A percentile compares a stretch with the other conserved stretches of the same genome.
These are phyloP conservation scores for Cryptococcus sp. DNA, from an alignment of 1,284 basidiomycete genomes.

Conservation along the genomic window DNA sequence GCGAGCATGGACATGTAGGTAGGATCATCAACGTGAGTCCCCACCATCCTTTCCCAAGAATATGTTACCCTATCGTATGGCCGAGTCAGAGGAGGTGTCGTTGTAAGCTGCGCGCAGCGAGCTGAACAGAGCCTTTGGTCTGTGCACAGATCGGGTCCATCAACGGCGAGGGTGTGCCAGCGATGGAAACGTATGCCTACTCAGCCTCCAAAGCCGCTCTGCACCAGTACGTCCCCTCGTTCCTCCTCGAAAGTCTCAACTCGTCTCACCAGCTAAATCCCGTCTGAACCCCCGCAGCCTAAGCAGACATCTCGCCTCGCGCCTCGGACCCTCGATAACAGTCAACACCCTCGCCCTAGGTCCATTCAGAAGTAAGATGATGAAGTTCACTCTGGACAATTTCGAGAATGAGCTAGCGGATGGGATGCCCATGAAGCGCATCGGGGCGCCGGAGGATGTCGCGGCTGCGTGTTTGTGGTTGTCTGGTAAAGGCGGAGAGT, in stretches of 20 bases:
- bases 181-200: conserved; percentile 69
- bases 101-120: no score
- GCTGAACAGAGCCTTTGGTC: no score
- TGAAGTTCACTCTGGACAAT: conserved; percentile 61
- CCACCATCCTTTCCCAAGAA: no score
- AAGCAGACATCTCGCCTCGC: conserved; percentile 63
- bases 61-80: no score
- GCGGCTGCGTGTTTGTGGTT: conserved; percentile 66
- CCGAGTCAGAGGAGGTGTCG: not conserved
- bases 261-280: not conserved
- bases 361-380: conserved; percentile 58
- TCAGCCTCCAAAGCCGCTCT: conserved; percentile 64
- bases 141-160: conserved; percentile 63
- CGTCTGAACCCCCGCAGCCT: conserved; percentile 54
- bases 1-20: conserved; percentile 54
- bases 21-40: conserved; percentile 65
- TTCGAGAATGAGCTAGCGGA: conserved; percentile 58
- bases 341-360: conserved; percentile 72
- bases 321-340: conserved; percentile 66
- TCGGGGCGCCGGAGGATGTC: conserved; percentile 67
- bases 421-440: conserved; percentile 60
- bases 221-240: conserved; percentile 41
- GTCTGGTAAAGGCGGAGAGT: conserved; percentile 63
- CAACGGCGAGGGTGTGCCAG: conserved; percentile 61
- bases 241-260: not conserved